Evolutionary conservation across 129 eudicot species (phyloP), one percentile per base, ranked within the genome.

Genomic region (carrot (Daucus carota)): DNA sequence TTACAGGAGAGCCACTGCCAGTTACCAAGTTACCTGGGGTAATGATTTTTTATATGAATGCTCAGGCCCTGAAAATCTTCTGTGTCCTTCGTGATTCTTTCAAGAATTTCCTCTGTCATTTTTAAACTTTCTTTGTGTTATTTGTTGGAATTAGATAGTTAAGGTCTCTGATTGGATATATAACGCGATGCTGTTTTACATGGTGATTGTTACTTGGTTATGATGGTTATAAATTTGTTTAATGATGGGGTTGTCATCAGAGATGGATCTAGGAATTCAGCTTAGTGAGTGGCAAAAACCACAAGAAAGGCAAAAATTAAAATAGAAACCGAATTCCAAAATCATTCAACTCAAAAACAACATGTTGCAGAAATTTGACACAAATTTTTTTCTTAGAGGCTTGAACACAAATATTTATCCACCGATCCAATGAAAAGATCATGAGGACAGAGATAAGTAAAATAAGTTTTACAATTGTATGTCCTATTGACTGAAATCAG

Each of bases 21-120:
- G 96, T 95, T 73, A 95, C 97, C 44, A 95, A 95, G 79, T 86
- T 95, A 80, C 93, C 96, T 22, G 99, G 99, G 96, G 99, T 91
- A 88, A 71, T 24, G 41, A 42, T 44, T 9, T 42, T 57, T 42
- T 43, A 2, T 20, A 36, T 16, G 28, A 9, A 70, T 70, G 29
- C 40, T 71, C 54, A 16, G 12, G 0, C 54, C 57, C 57, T 43
- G 18, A 28, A n/a, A n/a, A 10, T 40, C 40, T 47, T 22, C 22
- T 22, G 28, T 70, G 48, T 6, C 43, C 6, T 41, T 70, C 41
- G 6, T 5, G 28, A 32, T 34, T 15, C 72, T 65, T 22, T 32
- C n/a, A 14, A 32, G 12, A 29, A 3, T 4, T 13, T 13, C 36
- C 68, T 62, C 68, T 26, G 18, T 3, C 15, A 29, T 24, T 63